phyloP scores from a whole-genome alignment of 2,329 filamentous ascomycete species.

The Sarocladium kiliense region DNA sequence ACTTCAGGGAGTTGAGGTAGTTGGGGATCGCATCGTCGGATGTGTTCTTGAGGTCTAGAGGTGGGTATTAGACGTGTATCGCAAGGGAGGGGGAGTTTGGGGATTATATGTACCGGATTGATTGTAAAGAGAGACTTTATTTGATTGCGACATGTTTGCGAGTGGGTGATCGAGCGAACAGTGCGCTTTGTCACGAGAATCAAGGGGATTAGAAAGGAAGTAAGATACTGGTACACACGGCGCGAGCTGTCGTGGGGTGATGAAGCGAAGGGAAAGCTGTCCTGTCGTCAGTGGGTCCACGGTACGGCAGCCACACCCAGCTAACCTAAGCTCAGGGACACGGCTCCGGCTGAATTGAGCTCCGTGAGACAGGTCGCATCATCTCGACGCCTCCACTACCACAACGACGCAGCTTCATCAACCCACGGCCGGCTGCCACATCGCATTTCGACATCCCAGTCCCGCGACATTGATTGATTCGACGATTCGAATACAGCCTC shows the following conservation, averaged over 20 bases:
- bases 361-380: constrained; percentile 13
- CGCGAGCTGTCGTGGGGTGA: constrained; percentile 10
- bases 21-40: constrained; percentile 91
- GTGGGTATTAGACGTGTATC: neutral
- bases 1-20: constrained; percentile 85
- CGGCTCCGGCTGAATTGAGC: constrained; percentile 15
- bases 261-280: constrained; percentile 16
- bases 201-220: neutral
- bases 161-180: neutral
- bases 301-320: constrained; percentile 1
- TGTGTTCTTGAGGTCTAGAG: constrained; percentile 87
- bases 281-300: constrained; percentile 12
- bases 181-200: neutral
- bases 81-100: constrained; percentile 7
- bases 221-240: neutral
- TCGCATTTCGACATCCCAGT: neutral
- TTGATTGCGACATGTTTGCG: constrained; percentile 30
- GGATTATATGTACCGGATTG: constrained; percentile 47
- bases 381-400: constrained; percentile 1
- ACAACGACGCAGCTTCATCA: constrained; percentile 1
- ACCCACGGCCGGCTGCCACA: constrained; percentile 7
- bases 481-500: neutral
- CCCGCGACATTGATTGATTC: neutral
- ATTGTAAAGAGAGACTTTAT: constrained; percentile 63
- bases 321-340: neutral